Conservation (phyloP, 306 rosid genomes). For the Geum urbanum region DNA sequence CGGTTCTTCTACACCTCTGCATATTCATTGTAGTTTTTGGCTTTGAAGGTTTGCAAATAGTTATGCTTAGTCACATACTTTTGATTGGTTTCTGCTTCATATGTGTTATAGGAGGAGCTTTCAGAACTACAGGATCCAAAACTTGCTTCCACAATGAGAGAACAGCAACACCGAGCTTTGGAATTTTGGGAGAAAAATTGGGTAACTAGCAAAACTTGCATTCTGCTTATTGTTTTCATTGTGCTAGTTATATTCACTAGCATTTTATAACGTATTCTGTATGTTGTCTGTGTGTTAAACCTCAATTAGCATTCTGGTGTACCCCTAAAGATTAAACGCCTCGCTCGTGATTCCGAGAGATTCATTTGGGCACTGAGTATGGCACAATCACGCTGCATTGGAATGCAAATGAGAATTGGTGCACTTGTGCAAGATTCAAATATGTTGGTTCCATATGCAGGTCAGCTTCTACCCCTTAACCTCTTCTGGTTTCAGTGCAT, state of each 20-base stretch:
- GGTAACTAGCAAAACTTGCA: slow-evolving; percentile 41
- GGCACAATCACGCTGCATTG: slow-evolving; percentile 86
- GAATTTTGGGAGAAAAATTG: slow-evolving; percentile 85
- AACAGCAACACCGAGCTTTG: slow-evolving; percentile 58
- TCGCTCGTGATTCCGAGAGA: slow-evolving; percentile 71
- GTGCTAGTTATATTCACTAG: neutral
- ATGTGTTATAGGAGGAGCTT: slow-evolving; percentile 66
- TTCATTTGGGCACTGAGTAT: slow-evolving; percentile 87
- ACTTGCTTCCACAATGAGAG: slow-evolving; percentile 72
- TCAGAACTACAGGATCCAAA: slow-evolving; percentile 70
- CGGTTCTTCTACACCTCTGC: neutral
- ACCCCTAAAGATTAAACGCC: slow-evolving; percentile 86
- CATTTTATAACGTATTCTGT: slow-evolving; percentile 6
- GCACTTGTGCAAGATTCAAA: slow-evolving; percentile 74
- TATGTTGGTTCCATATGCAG: slow-evolving; percentile 90
- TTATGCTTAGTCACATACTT: neutral
- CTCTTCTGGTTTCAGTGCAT: slow-evolving; percentile 6
- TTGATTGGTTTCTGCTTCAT: slow-evolving; percentile 19
- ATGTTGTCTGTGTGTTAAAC: slow-evolving; percentile 12
- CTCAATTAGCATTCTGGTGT: slow-evolving; percentile 63
- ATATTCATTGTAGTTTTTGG: neutral
- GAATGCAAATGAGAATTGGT: slow-evolving; percentile 71
- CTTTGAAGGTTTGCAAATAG: neutral
- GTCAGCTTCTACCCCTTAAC: slow-evolving; percentile 34
- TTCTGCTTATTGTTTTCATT: slow-evolving; percentile 17